Base-by-base conservation (phyloP, 305 asterid species). In the Fraxinus angustifolia region DNA sequence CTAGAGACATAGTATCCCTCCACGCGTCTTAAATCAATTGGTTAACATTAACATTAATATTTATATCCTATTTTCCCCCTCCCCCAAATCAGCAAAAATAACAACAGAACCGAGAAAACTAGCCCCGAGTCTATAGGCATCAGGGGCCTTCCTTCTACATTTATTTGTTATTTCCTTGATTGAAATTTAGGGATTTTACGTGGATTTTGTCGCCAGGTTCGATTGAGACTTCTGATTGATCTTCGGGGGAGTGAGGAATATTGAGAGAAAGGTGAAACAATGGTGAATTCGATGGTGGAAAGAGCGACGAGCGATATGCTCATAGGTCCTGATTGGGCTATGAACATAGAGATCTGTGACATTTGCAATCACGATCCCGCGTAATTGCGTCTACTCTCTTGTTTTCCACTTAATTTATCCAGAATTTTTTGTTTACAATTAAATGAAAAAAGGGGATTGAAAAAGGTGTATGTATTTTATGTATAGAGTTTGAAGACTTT, bases 281-380 rank as follows among this genome's bases (percentile, higher is more conserved):
- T 95, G 99, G 98, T 95, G 82, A 95, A 94, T 85, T 89, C 95
- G 40, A 87, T 92, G 97, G 99, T 95, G 90, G 97, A 93, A 62
- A 89, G 98, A 71, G 98, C 99, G 74, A 95, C 99, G 62, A 95
- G 94, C 91, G 94, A 90, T 70, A 87, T 95, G 99, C 94, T 95
- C 17, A 94, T 95, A 86, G 99, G 99, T 76, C 98, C 99, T 50
- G 99, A 96, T 91, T 96, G 99, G 99, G 98, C 98, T 79, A 93
- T 96, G 99, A 96, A 96, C 86, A 87, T 93, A 78, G 99, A 94
- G 97, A 96, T 96, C 97, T 96, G 97, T 77, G 99, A 96, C 87
- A 88, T 94, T 79, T 96, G 98, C 96, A 96, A 96, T 87, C 96
- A 86, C 86, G 99, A 96, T 93, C 99, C 97, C 78, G 92, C 91